Evolutionary conservation across 2,329 filamentous ascomycete genomes (phyloP).

Genomic region (Fusarium nurragi): DNA sequence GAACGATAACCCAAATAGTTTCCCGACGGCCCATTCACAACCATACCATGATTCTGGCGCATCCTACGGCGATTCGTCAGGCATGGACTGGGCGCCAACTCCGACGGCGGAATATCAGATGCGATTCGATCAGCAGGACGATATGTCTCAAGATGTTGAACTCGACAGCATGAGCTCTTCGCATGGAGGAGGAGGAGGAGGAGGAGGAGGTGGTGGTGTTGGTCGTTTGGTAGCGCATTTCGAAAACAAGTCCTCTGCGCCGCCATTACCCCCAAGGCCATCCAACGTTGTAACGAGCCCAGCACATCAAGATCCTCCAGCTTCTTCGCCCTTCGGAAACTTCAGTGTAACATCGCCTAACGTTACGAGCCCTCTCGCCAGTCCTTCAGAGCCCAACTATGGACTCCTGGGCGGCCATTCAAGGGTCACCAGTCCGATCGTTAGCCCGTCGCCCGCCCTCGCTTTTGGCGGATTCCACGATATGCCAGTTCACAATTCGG

Average conservation of each 20-base stretch:
- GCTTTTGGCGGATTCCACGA: constrained; percentile 49
- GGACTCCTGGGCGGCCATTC: constrained; percentile 45
- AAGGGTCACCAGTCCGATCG: constrained; percentile 48
- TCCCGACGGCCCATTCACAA: constrained; percentile 40
- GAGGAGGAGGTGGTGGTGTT: constrained; percentile 47
- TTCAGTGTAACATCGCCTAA: constrained; percentile 45
- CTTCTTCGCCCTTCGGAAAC: constrained; percentile 47
- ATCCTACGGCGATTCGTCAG: constrained; percentile 42
- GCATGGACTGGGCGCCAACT: constrained; percentile 54
- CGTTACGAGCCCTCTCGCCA: constrained; percentile 48
- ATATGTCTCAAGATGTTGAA: constrained; percentile 42
- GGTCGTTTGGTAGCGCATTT: constrained; percentile 54
- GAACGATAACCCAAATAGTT: constrained; percentile 30
- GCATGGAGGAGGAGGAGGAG: constrained; percentile 40
- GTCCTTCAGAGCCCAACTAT: constrained; percentile 48
- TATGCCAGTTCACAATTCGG: constrained; percentile 44
- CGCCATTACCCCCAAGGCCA: constrained; percentile 50
- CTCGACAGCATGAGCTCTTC: constrained; percentile 41
- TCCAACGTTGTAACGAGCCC: constrained; percentile 44
- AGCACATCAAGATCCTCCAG: constrained; percentile 39
- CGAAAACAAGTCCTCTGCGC: constrained; percentile 52
- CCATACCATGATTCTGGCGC: constrained; percentile 41
- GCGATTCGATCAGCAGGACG: constrained; percentile 42
- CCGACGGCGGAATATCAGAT: constrained; percentile 43
- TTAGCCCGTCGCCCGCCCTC: constrained; percentile 45